Conservation (phyloP, 306 rosid genomes). For the Mimosa pudica region DNA sequence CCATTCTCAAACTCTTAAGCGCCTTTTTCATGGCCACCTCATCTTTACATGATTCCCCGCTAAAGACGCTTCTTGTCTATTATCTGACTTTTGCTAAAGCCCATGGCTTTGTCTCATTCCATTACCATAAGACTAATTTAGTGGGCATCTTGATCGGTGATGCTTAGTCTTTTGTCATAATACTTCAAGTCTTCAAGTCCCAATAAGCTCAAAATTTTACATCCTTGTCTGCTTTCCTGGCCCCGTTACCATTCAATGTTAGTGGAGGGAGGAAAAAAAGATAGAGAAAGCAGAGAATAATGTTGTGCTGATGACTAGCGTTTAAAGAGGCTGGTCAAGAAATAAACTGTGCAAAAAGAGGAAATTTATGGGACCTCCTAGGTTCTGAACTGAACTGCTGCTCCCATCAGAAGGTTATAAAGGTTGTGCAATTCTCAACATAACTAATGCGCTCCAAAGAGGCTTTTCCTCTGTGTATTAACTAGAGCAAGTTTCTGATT, state of each 20-base stretch:
- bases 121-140: background rate
- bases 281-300: background rate
- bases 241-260: background rate
- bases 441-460: background rate
- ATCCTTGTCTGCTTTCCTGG: background rate
- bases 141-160: background rate
- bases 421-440: background rate
- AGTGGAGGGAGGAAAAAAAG: background rate
- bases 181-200: background rate
- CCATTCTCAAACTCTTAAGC: background rate
- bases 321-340: background rate
- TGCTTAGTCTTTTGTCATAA: background rate
- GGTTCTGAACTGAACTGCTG: background rate
- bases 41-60: background rate
- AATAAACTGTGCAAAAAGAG: background rate
- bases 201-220: background rate
- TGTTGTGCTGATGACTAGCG: background rate
- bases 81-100: background rate
- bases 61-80: background rate
- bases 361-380: background rate
- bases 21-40: background rate
- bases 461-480: background rate
- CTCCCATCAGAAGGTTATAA: background rate
- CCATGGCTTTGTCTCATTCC: background rate
- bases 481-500: background rate